Percentiles rank a stretch among this genome's conserved stretches.
phyloP scores from a whole-genome alignment of 2,329 filamentous ascomycete genomes.

The Colletotrichum sp. region DNA sequence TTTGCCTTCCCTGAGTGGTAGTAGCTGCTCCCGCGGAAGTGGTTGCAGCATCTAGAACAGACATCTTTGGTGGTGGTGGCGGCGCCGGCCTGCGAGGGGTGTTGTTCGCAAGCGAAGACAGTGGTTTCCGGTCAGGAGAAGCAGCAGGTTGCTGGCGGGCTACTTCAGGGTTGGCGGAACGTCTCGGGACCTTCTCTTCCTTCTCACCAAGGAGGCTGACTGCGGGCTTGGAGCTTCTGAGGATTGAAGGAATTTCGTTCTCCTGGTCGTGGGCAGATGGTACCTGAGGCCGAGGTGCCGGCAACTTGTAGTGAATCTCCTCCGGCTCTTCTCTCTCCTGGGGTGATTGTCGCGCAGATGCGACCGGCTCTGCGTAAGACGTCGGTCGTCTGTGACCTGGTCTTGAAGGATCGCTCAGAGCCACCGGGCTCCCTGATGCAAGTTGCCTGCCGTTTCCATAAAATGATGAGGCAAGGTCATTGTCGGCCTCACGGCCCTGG shows the following conservation, averaged over 20 bases:
- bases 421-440: conserved; percentile 65
- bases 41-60: conserved; percentile 89
- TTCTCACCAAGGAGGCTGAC: conserved; percentile 61
- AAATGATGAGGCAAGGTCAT: conserved; percentile 47
- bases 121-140: conserved; percentile 62
- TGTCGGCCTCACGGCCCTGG: conserved; percentile 41
- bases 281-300: conserved; percentile 59
- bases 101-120: conserved; percentile 61
- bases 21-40: conserved; percentile 81
- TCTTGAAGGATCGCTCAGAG: conserved; percentile 49
- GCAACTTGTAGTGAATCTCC: conserved; percentile 58
- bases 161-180: conserved; percentile 53
- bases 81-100: conserved; percentile 82
- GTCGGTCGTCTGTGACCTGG: conserved; percentile 45
- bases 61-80: conserved; percentile 94
- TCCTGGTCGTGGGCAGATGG: conserved; percentile 79
- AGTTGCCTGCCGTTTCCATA: conserved; percentile 52
- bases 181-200: conserved; percentile 56
- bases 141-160: conserved; percentile 37
- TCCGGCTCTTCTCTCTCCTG: conserved; percentile 39
- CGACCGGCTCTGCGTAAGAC: conserved; percentile 41
- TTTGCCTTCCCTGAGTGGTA: conserved; percentile 74
- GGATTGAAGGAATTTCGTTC: conserved; percentile 77
- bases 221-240: conserved; percentile 66
- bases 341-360: conserved; percentile 35